phyloP scores from a whole-genome alignment of 1,284 basidiomycete genomes.

The Sanghuangporus sanghuang region DNA sequence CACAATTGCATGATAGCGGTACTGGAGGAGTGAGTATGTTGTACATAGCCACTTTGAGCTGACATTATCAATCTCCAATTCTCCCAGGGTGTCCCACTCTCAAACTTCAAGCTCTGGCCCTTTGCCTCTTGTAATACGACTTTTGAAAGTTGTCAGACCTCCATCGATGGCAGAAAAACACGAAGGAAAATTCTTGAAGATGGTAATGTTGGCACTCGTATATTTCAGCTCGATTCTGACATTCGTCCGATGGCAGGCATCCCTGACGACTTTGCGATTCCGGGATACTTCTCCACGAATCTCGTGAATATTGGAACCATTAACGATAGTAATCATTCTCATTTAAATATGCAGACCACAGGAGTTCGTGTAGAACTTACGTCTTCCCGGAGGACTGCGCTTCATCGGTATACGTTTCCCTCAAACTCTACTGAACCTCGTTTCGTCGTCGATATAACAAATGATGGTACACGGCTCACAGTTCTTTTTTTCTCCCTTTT shows the following conservation, averaged over 20 bases:
- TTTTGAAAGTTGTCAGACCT: slow-evolving; percentile 17
- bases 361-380: slow-evolving; percentile 21
- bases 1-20: slow-evolving; percentile 22
- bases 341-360: slow-evolving; percentile 11
- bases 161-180: slow-evolving; percentile 13
- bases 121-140: slow-evolving; percentile 17
- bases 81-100: slow-evolving; percentile 16
- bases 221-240: neutral
- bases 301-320: slow-evolving; percentile 9
- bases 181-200: slow-evolving; percentile 10
- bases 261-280: slow-evolving; percentile 19
- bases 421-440: slow-evolving; percentile 17
- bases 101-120: slow-evolving; percentile 19
- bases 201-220: neutral
- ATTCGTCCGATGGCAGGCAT: neutral
- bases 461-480: slow-evolving; percentile 10
- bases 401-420: slow-evolving; percentile 23
- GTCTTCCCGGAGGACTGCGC: slow-evolving; percentile 19
- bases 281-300: slow-evolving; percentile 22
- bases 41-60: neutral
- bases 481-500: too few relatives aligned
- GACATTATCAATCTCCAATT: neutral
- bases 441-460: slow-evolving; percentile 21
- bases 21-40: slow-evolving; percentile 23
- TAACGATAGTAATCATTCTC: neutral